phyloP scores from a whole-genome alignment of 352 stramenopile species.

The Peronospora belbahrii region DNA sequence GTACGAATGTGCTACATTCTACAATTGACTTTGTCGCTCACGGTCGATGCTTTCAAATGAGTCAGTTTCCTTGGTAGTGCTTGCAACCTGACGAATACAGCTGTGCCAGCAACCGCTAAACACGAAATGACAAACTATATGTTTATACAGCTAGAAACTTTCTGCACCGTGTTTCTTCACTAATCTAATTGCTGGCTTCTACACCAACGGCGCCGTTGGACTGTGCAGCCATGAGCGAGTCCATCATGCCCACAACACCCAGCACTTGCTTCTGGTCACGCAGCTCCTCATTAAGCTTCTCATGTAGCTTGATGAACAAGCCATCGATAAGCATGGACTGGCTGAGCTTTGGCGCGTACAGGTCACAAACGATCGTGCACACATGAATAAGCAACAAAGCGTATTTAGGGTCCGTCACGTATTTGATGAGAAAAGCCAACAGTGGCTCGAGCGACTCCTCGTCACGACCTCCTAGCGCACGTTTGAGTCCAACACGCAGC shows the following conservation, averaged over 20 bases:
- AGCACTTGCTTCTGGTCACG: slow-evolving; percentile 80
- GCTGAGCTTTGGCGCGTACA: slow-evolving; percentile 90
- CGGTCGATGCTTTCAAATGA: not conserved
- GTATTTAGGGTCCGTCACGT: slow-evolving; percentile 93
- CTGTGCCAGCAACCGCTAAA: slow-evolving; percentile 2
- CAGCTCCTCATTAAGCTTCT: slow-evolving; percentile 83
- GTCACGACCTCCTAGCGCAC: slow-evolving; percentile 87
- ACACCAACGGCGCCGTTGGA: slow-evolving; percentile 47
- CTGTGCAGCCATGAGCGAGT: slow-evolving; percentile 83
- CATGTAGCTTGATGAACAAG: slow-evolving; percentile 90
- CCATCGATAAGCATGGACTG: slow-evolving; percentile 89
- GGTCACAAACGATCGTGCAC: slow-evolving; percentile 88
- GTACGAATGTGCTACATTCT: slow-evolving; percentile 8
- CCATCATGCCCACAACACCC: slow-evolving; percentile 84
- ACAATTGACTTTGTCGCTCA: not conserved
- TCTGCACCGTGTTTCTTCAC: slow-evolving; percentile 21
- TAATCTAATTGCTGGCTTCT: slow-evolving; percentile 29
- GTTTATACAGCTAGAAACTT: slow-evolving; percentile 17
- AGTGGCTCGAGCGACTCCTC: slow-evolving; percentile 92
- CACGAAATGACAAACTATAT: slow-evolving; percentile 11
- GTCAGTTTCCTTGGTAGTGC: not conserved
- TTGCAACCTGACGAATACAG: not conserved
- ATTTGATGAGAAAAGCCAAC: slow-evolving; percentile 92
- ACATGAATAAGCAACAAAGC: slow-evolving; percentile 87
- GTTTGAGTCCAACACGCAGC: slow-evolving; percentile 85